These are phyloP conservation scores for Mycogone perniciosa DNA, from an alignment of 2,329 filamentous ascomycete genomes.

Conservation along the genomic window DNA sequence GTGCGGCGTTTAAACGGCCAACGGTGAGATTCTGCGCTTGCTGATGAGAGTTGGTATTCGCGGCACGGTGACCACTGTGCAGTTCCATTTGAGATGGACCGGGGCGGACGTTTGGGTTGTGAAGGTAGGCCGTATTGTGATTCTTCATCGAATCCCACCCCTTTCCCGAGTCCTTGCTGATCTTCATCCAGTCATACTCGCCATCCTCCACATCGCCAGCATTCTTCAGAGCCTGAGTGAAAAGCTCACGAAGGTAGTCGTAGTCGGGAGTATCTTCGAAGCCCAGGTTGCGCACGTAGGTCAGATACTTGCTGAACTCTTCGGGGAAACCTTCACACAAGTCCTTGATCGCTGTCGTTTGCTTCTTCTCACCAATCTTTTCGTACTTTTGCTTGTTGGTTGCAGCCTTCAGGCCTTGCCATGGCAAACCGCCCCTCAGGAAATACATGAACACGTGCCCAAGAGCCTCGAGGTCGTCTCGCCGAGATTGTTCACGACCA, in stretches of 20 bases:
- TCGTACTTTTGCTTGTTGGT: conserved; percentile 97
- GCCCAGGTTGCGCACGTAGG: conserved; percentile 92
- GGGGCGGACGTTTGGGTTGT: conserved; percentile 70
- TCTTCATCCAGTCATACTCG: conserved; percentile 99
- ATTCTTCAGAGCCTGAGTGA: conserved; percentile 93
- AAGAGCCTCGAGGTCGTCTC: conserved; percentile 89
- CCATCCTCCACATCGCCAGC: conserved; percentile 93
- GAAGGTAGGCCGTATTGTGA: conserved; percentile 54
- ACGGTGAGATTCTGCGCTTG: conserved; percentile 62
- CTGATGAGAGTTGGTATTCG: conserved; percentile 58
- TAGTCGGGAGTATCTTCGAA: conserved; percentile 99
- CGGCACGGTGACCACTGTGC: conserved; percentile 64
- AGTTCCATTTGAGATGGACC: conserved; percentile 81
- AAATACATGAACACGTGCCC: conserved; percentile 74
- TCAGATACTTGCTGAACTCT: conserved; percentile 96
- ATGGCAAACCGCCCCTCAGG: conserved; percentile 62
- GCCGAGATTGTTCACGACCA: conserved; percentile 88
- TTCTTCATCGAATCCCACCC: conserved; percentile 75
- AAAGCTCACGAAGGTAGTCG: conserved; percentile 92
- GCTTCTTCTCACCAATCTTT: conserved; percentile 99
- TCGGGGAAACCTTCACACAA: conserved; percentile 94
- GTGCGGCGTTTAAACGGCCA: conserved; percentile 89
- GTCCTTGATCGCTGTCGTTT: conserved; percentile 94
- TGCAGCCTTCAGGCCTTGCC: conserved; percentile 67
- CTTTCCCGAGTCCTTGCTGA: conserved; percentile 75